Evolutionary conservation across 2,329 filamentous ascomycete genomes (phyloP), one percentile per base, ranked within the genome.

Genomic region (Pseudophaeomoniella oleicola): DNA sequence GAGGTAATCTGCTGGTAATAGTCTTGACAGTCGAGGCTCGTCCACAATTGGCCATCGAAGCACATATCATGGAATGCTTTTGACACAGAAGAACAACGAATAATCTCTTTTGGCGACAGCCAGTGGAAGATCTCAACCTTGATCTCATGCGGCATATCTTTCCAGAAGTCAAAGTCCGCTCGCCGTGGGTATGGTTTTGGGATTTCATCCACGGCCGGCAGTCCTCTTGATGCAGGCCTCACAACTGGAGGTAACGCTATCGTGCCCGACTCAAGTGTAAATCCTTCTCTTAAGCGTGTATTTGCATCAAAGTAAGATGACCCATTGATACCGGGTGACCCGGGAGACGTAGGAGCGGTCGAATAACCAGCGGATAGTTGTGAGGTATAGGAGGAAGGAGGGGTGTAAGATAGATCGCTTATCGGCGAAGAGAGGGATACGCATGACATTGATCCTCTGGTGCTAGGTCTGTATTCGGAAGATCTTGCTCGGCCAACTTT

Each of bases 21-120:
- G 35, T 82, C 77, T 5, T 85, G 79, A 2, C 83, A 76, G 54
- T 96, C 86, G 34, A 96, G 70, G 30, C 71, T 75, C 3, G 76
- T 78, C 90, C 90, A 98, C 12, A 96, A 62, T 59, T 98, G 90
- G 2, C 90, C 90, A 55, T 98, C 88, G 49, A 88, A 94, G 59
- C 88, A 94, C 58, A 83, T 76, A 34, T 71, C 68, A 55, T 93
- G 67, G 66, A 90, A 94, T 4, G 69, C 60, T 55, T 77, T 85
- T 52, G 77, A 88, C 14, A 90, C 81, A 13, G 74, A 64, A 1
- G 88, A 93, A 38, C 73, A 72, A 40, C 77, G 72, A 9, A 94
- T 75, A 19, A 96, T 71, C 53, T 96, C 79, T 51, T 78, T 85
- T 1, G 87, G 86, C 17, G 67, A 66, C 14, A 96, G 65, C 48